A percentile compares a stretch with the other conserved stretches of the same genome.
phyloP scores from a whole-genome alignment of 768 basidiomycete species.

The Russula earlei region DNA sequence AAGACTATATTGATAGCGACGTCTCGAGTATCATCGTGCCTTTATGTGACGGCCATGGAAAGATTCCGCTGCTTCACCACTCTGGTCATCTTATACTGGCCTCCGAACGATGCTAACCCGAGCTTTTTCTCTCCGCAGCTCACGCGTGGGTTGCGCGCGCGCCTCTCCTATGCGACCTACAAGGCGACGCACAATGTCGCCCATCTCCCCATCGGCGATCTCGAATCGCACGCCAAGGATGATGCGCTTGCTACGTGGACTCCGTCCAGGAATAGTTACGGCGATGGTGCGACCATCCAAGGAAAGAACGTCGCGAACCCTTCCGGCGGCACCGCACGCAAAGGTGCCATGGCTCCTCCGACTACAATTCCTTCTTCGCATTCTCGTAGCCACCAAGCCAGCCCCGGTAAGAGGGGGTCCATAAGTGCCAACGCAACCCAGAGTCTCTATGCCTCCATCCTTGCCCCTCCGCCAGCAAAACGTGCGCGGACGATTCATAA shows the following conservation, averaged over 20 bases:
- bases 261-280: conserved; percentile 32
- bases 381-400: conserved; percentile 9
- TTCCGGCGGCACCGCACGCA: conserved; percentile 20
- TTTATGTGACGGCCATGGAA: neutral
- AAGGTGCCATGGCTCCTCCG: conserved; percentile 41
- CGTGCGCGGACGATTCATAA: conserved; percentile 76
- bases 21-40: neutral
- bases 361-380: conserved; percentile 17
- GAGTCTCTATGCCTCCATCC: conserved; percentile 64
- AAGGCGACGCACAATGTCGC: conserved; percentile 70
- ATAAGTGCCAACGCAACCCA: conserved; percentile 36
- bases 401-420: conserved; percentile 23
- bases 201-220: conserved; percentile 55
- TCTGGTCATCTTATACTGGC: neutral
- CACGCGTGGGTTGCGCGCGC: conserved; percentile 69
- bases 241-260: conserved; percentile 28
- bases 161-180: conserved; percentile 76
- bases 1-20: neutral
- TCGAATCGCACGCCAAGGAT: conserved; percentile 49
- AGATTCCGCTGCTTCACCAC: conserved; percentile 2
- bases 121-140: conserved; percentile 40
- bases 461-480: conserved; percentile 68
- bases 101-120: conserved; percentile 19
- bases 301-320: conserved; percentile 31
- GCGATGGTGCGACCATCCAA: conserved; percentile 45